Conservation (phyloP, 805 yeast genomes). For the Wickerhamomyces queroliae region DNA sequence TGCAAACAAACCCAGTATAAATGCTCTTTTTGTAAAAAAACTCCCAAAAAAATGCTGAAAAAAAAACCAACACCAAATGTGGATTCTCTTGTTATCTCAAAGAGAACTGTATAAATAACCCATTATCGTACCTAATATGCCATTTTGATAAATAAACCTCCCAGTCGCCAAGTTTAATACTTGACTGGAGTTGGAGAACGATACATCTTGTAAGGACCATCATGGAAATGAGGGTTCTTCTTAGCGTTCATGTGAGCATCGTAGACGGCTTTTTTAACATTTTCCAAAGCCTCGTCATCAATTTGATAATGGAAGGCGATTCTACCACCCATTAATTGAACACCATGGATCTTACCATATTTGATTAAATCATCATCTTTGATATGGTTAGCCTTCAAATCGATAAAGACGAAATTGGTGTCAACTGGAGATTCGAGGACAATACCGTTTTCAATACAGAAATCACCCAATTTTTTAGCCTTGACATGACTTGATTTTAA, state of each 20-base stretch:
- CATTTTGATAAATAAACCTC: constrained; percentile 14
- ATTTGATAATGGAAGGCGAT: constrained; percentile 49
- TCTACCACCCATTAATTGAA: constrained; percentile 65
- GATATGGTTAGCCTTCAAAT: constrained; percentile 40
- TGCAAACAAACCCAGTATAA: neutral
- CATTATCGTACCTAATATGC: constrained; percentile 17
- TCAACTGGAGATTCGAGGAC: constrained; percentile 68
- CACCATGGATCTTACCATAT: constrained; percentile 51
- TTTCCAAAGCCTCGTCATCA: constrained; percentile 14
- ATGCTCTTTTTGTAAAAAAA: constrained; percentile 2
- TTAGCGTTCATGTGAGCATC: constrained; percentile 58
- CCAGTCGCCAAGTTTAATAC: constrained; percentile 12
- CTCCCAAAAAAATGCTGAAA: constrained; percentile 10
- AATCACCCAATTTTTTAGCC: constrained; percentile 46
- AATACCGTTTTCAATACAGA: constrained; percentile 48
- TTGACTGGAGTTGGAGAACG: constrained; percentile 32
- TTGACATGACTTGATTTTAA: constrained; percentile 40
- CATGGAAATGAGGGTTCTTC: constrained; percentile 43
- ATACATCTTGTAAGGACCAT: constrained; percentile 42
- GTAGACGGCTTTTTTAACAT: constrained; percentile 45
- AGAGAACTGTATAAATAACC: constrained; percentile 6
- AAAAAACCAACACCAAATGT: constrained; percentile 1
- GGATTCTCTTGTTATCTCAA: no score
- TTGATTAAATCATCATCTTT: constrained; percentile 49
- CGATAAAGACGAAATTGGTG: constrained; percentile 79